phyloP scores from a whole-genome alignment of 169 alveolate genomes.

The Plasmodium vinckei region DNA sequence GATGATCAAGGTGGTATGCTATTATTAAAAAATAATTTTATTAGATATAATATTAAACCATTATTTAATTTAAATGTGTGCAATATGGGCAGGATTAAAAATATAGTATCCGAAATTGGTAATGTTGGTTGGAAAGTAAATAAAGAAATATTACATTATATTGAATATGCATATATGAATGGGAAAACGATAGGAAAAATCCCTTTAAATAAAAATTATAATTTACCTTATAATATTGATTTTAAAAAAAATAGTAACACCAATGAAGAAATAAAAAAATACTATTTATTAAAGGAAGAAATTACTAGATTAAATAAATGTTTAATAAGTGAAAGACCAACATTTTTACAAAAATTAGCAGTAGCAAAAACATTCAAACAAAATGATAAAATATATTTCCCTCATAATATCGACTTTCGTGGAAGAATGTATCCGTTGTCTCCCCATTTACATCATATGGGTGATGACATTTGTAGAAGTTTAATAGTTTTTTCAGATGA shows the following conservation, averaged over 20 bases:
- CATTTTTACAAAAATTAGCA: conserved; percentile 83
- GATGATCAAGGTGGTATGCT: conserved; percentile 77
- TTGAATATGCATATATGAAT: conserved; percentile 74
- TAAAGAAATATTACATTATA: conserved; percentile 72
- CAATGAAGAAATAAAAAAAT: conserved; percentile 48
- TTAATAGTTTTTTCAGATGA: conserved; percentile 93
- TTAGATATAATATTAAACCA: conserved; percentile 80
- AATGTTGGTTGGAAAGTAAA: conserved; percentile 83
- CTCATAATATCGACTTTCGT: conserved; percentile 97
- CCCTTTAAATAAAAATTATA: conserved; percentile 52
- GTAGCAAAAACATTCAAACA: conserved; percentile 90
- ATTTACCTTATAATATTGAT: conserved; percentile 46
- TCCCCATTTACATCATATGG: conserved; percentile 95
- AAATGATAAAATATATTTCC: conserved; percentile 92
- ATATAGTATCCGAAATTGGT: conserved; percentile 79
- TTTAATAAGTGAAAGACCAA: conserved; percentile 81
- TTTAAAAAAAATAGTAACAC: conserved; percentile 20
- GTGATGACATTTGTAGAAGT: conserved; percentile 96
- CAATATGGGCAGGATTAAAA: conserved; percentile 78
- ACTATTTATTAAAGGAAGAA: conserved; percentile 53
- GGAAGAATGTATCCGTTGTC: conserved; percentile 98
- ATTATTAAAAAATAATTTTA: conserved; percentile 81
- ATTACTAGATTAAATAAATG: conserved; percentile 78
- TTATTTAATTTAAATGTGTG: conserved; percentile 81
- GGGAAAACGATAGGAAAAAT: conserved; percentile 74